Evolutionary conservation across 176 grass and related monocot genomes (phyloP), one percentile per base, ranked within the genome.

Genomic region (Avena atlantica): DNA sequence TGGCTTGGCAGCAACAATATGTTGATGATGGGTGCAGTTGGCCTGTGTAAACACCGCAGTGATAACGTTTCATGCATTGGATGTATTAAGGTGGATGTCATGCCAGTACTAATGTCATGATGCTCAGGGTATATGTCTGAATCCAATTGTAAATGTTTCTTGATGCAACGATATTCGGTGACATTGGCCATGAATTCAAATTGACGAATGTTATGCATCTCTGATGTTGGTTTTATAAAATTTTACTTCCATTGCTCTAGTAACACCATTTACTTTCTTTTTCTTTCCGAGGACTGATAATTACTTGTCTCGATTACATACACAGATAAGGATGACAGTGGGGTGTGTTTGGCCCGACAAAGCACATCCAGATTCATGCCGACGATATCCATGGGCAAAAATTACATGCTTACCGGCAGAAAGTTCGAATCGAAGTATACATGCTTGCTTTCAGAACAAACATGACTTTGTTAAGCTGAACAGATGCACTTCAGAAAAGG

Each of bases 91-190:
- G 59, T 42, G 34, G 14, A 51, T 44, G 31, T 24, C 4, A 66
- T 50, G n/a, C 36, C 4, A 15, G 17, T 25, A 64, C 24, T 85
- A 52, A 37, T 82, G 55, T 16, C 29, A 78, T 57, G 47, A 79
- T 72, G 21, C 47, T 62, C 20, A 55, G 63, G 21, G 52, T 63
- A 81, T 78, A 13, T 69, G 69, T 44, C 62, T 82, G 77, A 81
- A 80, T 84, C 48, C 85, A 87, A 84, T 17, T 87, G 85, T 91
- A 87, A 73, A 91, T 84, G 79, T 80, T 56, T 45, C 11, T 79
- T 78, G 78, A 44, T 91, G 81, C 76, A 85, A 88, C n/a, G 23
- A 25, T 36, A 34, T 72, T 8, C 0, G 20, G 13, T 29, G 61
- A 71, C 51, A 88, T 70, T 23, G 44, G n/a, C 27, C 82, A 82